These are phyloP conservation scores for Thelonectria blattea DNA, from an alignment of 2,329 filamentous ascomycete genomes.

Conservation along the genomic window DNA sequence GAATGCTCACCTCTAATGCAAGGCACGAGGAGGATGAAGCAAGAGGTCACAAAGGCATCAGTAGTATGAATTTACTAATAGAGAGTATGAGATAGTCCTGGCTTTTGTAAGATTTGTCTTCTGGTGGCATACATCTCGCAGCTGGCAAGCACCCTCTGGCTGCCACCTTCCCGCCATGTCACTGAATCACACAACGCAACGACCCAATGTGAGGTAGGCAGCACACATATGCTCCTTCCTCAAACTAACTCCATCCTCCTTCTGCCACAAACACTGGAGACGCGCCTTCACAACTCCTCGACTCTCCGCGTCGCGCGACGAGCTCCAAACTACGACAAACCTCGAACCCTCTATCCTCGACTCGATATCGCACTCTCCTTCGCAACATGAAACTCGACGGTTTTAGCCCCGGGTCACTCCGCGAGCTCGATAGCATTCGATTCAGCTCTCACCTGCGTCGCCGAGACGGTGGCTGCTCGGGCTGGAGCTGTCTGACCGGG, in stretches of 20 bases:
- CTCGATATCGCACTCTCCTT: not conserved
- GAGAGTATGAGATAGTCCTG: too few relatives aligned
- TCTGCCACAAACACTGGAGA: not conserved
- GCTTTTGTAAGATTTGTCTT: too few relatives aligned
- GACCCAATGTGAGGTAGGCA: not conserved
- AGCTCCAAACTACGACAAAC: not conserved
- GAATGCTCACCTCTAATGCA: too few relatives aligned
- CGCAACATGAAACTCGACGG: not conserved
- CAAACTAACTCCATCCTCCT: not conserved
- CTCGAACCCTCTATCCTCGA: not conserved
- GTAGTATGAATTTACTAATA: too few relatives aligned
- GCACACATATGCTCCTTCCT: not conserved
- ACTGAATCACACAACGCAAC: not conserved
- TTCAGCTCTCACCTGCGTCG: not conserved
- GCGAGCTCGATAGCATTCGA: not conserved
- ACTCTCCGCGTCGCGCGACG: not conserved
- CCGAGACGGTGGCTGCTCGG: slow-evolving; percentile 33
- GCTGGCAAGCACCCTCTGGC: too few relatives aligned
- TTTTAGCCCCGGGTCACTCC: too few relatives aligned
- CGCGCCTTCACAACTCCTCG: not conserved
- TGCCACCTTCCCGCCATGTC: not conserved
- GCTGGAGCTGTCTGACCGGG: slow-evolving; percentile 49
- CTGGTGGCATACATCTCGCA: too few relatives aligned
- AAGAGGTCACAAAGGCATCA: too few relatives aligned
- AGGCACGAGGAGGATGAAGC: too few relatives aligned